Evolutionary conservation across 179 eudicot species (phyloP), one percentile per base, ranked within the genome.

Genomic region (Beta lomatogona): DNA sequence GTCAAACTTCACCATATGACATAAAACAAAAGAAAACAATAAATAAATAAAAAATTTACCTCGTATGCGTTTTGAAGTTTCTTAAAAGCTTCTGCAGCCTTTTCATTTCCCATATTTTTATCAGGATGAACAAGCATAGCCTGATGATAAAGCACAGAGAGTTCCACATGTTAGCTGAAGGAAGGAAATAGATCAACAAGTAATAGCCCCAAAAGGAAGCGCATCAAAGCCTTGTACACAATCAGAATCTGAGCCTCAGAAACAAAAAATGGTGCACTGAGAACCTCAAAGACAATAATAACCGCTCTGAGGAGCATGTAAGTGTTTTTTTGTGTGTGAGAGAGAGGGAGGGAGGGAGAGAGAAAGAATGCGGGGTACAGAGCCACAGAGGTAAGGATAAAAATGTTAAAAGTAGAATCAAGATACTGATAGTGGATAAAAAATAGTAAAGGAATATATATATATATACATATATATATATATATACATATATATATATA

Each of bases 61-160:
- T 96, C 99, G 71, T 96, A 96, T 67, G 99, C 98, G 85, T 92
- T 93, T 85, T 96, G 99, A 85, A 96, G 99, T 87, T 93, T 96
- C 85, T 94, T 91, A 82, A 96, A 96, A 84, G 99, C 99, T 86
- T 96, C 98, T 59, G 93, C 98, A 86, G 99, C 99, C 89, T 92
- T 96, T 77, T 96, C 99, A 86, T 96, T 93, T 79, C 97, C 98
- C 99, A 96, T 96, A 82, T 96, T 96, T 89, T 96, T 96, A 87
- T 96, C 99, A 87, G 99, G 99, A 86, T 96, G 99, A 85, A 94
- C 99, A 77, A 96, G 89, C 98, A 94, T 96, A 64, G 99, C 99
- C 99, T 96, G 82, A 80, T 11, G 85, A 84, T 58, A 55, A 54
- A 48, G 80, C 15, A 77, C 48, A 81, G 41, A 81, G 41, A 68